Evolutionary conservation across 2,329 filamentous ascomycete genomes (phyloP).

Genomic region (Gnomoniopsis smithogilvyi): DNA sequence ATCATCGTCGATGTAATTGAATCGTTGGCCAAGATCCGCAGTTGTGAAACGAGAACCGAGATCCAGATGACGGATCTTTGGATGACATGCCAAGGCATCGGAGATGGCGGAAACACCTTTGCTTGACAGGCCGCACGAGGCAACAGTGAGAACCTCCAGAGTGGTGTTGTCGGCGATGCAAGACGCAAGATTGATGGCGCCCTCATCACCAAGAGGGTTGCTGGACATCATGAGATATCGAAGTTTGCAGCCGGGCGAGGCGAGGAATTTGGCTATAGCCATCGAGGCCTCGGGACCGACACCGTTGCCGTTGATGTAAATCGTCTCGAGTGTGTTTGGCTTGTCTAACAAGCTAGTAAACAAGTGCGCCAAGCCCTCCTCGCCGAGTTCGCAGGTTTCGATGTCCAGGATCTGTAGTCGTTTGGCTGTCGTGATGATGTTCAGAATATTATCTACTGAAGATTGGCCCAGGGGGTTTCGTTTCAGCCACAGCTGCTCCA

Average conservation of each 20-base stretch:
- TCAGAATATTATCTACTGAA: conserved; percentile 37
- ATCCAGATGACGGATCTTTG: neutral
- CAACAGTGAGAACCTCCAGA: conserved; percentile 1
- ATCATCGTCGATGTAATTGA: neutral
- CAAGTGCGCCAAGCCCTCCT: conserved; percentile 40
- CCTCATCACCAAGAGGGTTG: conserved; percentile 37
- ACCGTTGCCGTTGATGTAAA: conserved; percentile 36
- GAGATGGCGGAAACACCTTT: neutral
- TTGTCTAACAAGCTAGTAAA: conserved; percentile 34
- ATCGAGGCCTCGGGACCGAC: conserved; percentile 28
- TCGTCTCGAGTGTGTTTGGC: conserved; percentile 30
- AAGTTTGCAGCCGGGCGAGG: conserved; percentile 30
- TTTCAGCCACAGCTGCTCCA: conserved; percentile 53
- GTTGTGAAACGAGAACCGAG: conserved; percentile 3
- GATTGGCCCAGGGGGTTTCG: conserved; percentile 45
- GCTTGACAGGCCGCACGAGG: conserved; percentile 3
- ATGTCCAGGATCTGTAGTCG: conserved; percentile 48
- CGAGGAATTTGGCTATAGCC: conserved; percentile 31
- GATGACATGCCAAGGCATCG: neutral
- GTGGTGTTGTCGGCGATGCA: conserved; percentile 17
- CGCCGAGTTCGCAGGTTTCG: conserved; percentile 50
- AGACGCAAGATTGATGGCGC: conserved; percentile 27
- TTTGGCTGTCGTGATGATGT: conserved; percentile 37
- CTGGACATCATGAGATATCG: conserved; percentile 35
- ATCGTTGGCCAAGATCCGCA: conserved; percentile 4